Evolutionary conservation across 164 flowering plant genomes (phyloP), one percentile per base, ranked within the genome.

Genomic region (Warburgia ugandensis): DNA sequence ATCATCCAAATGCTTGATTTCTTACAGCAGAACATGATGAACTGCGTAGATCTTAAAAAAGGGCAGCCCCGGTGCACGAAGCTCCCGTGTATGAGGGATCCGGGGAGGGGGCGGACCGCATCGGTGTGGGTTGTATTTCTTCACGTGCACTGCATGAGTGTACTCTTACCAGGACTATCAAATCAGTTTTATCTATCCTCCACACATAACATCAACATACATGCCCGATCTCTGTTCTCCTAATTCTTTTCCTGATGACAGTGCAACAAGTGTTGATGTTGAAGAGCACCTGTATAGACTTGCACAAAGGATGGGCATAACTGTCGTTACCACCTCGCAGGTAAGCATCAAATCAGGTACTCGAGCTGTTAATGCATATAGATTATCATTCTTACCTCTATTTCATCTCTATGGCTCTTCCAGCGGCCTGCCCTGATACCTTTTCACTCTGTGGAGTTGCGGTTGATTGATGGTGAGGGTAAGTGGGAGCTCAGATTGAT

Each of bases 401-500:
- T 39, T 29, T 28, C 31, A 4, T 23, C 8, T 39, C 2, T 50
- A 11, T 31, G 48, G 21, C 17, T 12, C 53, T 64, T 29, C 9
- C 89, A 92, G 99, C 78, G 99, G 41, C 97, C 99, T 59, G 99
- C 99, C 57, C 73, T 94, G 36, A 88, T 89, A 54, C 97, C 92
- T 46, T 94, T 79, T 68, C 99, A 94, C 56, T 69, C 87, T 0
- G 1, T 64, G 73, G 99, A 94, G 63, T 55, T 94, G 59, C 81
- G 88, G 52, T 61, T 94, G 54, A 78, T 94, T 55, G 99, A 94
- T 67, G 99, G 99, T 2, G 97, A 94, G 69, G 97, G 99, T 25
- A 78, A 69, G 56, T 94, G 99, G 99, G 94, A 94, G 68, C 83
- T 89, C 38, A 86, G 84, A 12, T 50, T 64, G 29, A 84, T 91